Evolutionary conservation across 208 protist genomes (phyloP).

Genomic region (Naegleria fowleri): DNA sequence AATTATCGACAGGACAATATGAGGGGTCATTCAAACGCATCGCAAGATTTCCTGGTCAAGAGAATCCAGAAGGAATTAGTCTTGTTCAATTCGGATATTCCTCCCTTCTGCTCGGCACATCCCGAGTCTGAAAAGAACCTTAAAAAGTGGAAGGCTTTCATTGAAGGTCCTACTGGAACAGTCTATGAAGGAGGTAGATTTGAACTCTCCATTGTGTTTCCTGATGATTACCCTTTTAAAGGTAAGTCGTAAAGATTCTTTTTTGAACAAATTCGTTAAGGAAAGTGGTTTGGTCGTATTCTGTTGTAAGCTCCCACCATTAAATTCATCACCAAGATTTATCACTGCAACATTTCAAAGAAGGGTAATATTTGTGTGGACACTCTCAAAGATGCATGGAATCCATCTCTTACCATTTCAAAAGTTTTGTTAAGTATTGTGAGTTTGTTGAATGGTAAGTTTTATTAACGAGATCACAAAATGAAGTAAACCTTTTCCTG

Average conservation of each 20-base stretch:
- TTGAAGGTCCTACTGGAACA: slow-evolving; percentile 89
- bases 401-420: not conserved
- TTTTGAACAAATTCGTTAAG: too few relatives aligned
- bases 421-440: slow-evolving; percentile 62
- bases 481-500: too few relatives aligned
- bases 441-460: slow-evolving; percentile 46
- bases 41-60: not conserved
- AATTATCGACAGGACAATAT: too few relatives aligned
- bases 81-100: slow-evolving; percentile 86
- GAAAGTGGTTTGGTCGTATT: slow-evolving; percentile 85
- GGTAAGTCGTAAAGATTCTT: too few relatives aligned
- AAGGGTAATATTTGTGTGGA: slow-evolving; percentile 86
- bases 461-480: not conserved
- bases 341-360: slow-evolving; percentile 78
- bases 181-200: slow-evolving; percentile 85
- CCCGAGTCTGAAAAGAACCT: slow-evolving; percentile 81
- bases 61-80: slow-evolving; percentile 62
- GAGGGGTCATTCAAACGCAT: too few relatives aligned
- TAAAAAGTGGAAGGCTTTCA: slow-evolving; percentile 94
- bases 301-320: slow-evolving; percentile 61
- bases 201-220: slow-evolving; percentile 79
- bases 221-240: slow-evolving; percentile 82
- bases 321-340: slow-evolving; percentile 80
- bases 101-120: slow-evolving; percentile 84
- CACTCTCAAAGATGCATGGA: slow-evolving; percentile 90